phyloP scores from a whole-genome alignment of 345 rosid genomes.

The Brassica napus region DNA sequence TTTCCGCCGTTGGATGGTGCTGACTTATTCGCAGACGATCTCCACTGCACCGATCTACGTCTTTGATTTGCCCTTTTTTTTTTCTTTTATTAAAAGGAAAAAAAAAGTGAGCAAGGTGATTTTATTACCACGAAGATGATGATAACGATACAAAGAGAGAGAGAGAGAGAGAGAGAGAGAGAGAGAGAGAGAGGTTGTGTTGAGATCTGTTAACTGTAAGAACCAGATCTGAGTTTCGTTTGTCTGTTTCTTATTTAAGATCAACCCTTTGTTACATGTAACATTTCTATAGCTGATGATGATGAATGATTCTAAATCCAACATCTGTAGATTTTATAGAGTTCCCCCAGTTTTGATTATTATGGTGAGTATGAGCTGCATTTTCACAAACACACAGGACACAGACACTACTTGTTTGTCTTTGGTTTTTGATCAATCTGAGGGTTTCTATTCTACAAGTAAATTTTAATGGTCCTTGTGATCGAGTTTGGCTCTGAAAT shows the following conservation, averaged over 20 bases:
- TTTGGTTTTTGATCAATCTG: background rate
- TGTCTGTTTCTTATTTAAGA: constrained; percentile 32
- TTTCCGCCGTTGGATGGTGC: constrained; percentile 75
- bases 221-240: constrained; percentile 38
- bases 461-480: background rate
- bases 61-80: constrained; percentile 46
- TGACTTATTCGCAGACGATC: constrained; percentile 58
- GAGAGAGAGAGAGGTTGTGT: constrained; percentile 21
- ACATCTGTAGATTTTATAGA: constrained; percentile 25
- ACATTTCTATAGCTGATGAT: constrained; percentile 29
- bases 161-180: constrained; percentile 9
- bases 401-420: constrained; percentile 11
- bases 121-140: constrained; percentile 19
- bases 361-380: constrained; percentile 26
- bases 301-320: constrained; percentile 19
- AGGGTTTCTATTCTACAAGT: constrained; percentile 6
- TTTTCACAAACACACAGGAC: constrained; percentile 8
- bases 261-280: constrained; percentile 40
- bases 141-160: constrained; percentile 15
- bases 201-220: constrained; percentile 39
- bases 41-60: constrained; percentile 78
- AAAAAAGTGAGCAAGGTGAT: constrained; percentile 22
- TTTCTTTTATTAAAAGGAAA: constrained; percentile 18
- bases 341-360: background rate
- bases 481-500: background rate